Evolutionary conservation across 2,329 filamentous ascomycete species (phyloP), one percentile per base, ranked within the genome.

Genomic region (Xylaria sp.): DNA sequence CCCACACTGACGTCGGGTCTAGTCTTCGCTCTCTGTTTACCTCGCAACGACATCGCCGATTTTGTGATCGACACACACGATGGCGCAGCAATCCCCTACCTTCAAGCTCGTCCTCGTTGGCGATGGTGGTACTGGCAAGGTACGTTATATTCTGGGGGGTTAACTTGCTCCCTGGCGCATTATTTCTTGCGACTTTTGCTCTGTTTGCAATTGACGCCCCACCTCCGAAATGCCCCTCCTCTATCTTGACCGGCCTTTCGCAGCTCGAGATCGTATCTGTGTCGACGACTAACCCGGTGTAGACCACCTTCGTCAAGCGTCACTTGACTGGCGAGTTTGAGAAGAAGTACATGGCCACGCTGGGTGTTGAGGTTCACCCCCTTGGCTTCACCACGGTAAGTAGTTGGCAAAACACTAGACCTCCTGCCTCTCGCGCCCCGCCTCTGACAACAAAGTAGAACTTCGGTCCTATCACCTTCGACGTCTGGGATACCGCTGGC

Each of bases 291-390:
- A 56, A 72, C 64, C 69, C 70, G 34, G 65, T 51, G 11, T 81
- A 99, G 96, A 99, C 96, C 82, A 99, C 96, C 82, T 99, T 99
- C 85, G 96, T 99, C 89, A 99, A 99, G 92, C 96, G 96, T 81
- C 96, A 99, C 86, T 90, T 98, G 90, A 99, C 96, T 81, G 96
- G 96, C 83, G 96, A 99, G 84, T 99, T 99, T 82, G 96, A 99
- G 88, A 99, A 99, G 92, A 99, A 98, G 88, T 99, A 99, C 87
- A 98, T 99, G 84, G 96, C 96, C 79, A 99, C 96, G 69, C 93
- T 99, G 75, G 96, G 96, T 92, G 96, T 99, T 82, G 96, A 99
- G 84, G 96, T 99, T 75, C 96, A 99, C 88, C 96, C 96, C 82
- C 93, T 99, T 75, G 92, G 91, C 79, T 99, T 99, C 90, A 93